phyloP scores from a whole-genome alignment of 768 basidiomycete genomes.

The Tremella mesenterica region DNA sequence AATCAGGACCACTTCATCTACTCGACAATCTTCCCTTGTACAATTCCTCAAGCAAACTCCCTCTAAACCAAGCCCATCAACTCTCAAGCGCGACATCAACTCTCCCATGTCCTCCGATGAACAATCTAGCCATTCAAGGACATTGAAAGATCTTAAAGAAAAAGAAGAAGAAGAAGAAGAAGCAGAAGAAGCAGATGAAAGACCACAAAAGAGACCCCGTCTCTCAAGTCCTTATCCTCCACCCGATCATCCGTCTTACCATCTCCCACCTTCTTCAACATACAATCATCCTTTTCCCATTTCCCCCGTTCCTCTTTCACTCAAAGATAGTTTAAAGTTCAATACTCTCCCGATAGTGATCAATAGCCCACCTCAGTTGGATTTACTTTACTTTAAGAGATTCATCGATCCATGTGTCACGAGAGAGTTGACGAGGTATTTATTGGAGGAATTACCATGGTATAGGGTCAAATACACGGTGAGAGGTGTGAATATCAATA shows the following conservation, averaged over 20 bases:
- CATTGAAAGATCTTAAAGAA: too few species aligned
- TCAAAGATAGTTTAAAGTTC: constrained; percentile 7
- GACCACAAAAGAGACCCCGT: neutral
- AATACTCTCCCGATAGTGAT: constrained; percentile 14
- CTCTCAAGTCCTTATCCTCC: constrained; percentile 14
- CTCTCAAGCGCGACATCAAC: too few species aligned
- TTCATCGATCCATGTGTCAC: constrained; percentile 26
- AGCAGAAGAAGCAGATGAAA: too few species aligned
- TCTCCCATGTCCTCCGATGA: too few species aligned
- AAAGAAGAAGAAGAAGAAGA: too few species aligned
- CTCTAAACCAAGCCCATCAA: too few species aligned
- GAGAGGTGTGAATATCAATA: constrained; percentile 33
- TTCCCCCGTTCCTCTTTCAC: constrained; percentile 7
- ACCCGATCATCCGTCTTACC: constrained; percentile 26
- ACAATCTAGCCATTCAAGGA: too few species aligned
- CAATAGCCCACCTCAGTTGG: constrained; percentile 24
- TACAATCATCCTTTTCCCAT: constrained; percentile 30
- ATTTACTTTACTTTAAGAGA: constrained; percentile 33
- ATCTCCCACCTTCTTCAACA: constrained; percentile 16
- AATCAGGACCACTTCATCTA: too few species aligned
- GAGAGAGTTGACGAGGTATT: constrained; percentile 24
- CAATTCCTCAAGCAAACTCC: too few species aligned
- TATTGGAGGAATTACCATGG: constrained; percentile 37
- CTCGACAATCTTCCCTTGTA: too few species aligned
- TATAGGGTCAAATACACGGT: constrained; percentile 39